phyloP scores from a whole-genome alignment of 345 rosid species.

The Citropsis articulata region DNA sequence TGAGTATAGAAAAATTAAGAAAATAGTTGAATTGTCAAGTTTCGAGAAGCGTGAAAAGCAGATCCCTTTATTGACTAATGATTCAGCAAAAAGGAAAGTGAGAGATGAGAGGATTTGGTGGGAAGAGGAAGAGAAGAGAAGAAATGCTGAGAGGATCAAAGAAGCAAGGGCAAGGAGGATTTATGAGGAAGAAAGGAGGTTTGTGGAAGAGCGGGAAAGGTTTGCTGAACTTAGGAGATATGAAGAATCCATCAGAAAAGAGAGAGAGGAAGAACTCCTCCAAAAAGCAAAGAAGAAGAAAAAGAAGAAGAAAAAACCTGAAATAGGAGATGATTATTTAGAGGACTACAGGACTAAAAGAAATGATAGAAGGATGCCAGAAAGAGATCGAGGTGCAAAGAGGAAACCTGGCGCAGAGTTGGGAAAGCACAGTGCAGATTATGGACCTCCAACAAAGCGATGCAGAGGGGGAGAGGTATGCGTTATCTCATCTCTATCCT shows the following conservation, averaged over 20 bases:
- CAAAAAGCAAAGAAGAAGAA: slow-evolving; percentile 78
- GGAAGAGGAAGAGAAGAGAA: slow-evolving; percentile 78
- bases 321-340: slow-evolving; percentile 54
- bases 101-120: slow-evolving; percentile 67
- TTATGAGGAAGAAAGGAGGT: slow-evolving; percentile 41
- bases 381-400: slow-evolving; percentile 66
- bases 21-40: slow-evolving; percentile 72
- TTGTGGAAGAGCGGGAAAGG: slow-evolving; percentile 60
- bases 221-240: slow-evolving; percentile 66
- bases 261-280: slow-evolving; percentile 80
- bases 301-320: slow-evolving; percentile 67
- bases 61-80: slow-evolving; percentile 35
- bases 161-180: slow-evolving; percentile 48
- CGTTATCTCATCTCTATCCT: slow-evolving; percentile 9
- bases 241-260: slow-evolving; percentile 68
- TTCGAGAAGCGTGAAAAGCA: slow-evolving; percentile 49
- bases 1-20: slow-evolving; percentile 77
- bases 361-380: slow-evolving; percentile 59
- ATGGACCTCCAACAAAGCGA: slow-evolving; percentile 68
- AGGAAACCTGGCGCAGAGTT: slow-evolving; percentile 52
- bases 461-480: slow-evolving; percentile 94
- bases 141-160: slow-evolving; percentile 46
- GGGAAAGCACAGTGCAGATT: slow-evolving; percentile 47
- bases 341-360: slow-evolving; percentile 51
- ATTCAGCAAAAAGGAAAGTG: slow-evolving; percentile 50